These are phyloP conservation scores for Chaetomium cochliodes DNA, from an alignment of 495 filamentous ascomycete species.

Conservation along the genomic window DNA sequence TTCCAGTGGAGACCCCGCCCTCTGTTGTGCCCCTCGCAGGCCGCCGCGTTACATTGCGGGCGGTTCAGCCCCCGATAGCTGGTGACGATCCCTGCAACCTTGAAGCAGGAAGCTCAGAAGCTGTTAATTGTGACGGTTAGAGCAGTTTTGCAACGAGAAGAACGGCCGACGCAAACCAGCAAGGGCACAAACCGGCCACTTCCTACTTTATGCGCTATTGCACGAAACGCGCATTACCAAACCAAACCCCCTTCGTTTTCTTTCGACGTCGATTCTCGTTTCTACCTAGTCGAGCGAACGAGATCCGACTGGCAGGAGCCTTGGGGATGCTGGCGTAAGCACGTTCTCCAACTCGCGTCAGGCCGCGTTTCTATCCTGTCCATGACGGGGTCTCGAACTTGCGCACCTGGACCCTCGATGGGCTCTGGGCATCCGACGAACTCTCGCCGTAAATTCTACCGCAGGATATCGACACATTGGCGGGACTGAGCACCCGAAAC, in stretches of 20 bases:
- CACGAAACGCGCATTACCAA: background rate
- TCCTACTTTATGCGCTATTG: background rate
- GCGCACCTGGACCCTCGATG: slow-evolving; percentile 33
- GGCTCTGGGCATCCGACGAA: slow-evolving; percentile 27
- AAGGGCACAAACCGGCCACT: background rate
- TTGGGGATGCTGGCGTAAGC: slow-evolving; percentile 24
- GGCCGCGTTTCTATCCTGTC: slow-evolving; percentile 17
- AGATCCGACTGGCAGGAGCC: background rate
- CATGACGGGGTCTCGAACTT: slow-evolving; percentile 26
- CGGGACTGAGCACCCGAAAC: slow-evolving; percentile 8
- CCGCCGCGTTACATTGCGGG: too few species aligned
- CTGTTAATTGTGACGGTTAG: background rate
- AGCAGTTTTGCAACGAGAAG: background rate
- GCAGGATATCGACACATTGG: slow-evolving; percentile 28
- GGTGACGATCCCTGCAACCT: too few species aligned
- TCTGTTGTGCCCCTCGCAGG: too few species aligned
- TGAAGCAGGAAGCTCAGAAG: too few species aligned
- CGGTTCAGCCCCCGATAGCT: too few species aligned
- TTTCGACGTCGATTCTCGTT: background rate
- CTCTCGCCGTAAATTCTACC: slow-evolving; percentile 24
- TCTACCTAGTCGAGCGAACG: background rate
- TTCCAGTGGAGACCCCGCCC: too few species aligned
- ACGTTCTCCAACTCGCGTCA: slow-evolving; percentile 1
- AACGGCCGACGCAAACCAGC: too few species aligned
- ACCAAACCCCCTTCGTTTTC: background rate